Base-by-base conservation (phyloP, 1,284 basidiomycete genomes). In the Ganoderma resinaceum region DNA sequence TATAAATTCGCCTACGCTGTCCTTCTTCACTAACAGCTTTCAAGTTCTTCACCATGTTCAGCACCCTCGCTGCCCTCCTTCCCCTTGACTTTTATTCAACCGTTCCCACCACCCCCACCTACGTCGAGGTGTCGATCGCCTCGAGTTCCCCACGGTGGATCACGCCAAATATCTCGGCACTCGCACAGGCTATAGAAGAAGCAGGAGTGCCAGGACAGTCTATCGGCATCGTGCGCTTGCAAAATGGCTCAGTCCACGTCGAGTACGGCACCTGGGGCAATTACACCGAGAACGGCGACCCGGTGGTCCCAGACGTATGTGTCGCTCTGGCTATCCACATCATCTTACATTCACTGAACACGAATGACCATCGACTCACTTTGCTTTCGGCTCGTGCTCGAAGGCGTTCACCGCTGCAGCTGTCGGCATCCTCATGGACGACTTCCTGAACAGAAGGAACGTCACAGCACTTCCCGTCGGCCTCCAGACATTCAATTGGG, bases 361-460 rank as follows among this genome's bases (percentile, higher is more conserved):
- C 29, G 16, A 8, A 23, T 23, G 1, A 9, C 37, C 18, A 4
- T 46, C 82, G 81, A 83, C 82, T 0, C 64, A 81, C 9, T 81
- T 82, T 66, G 70, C 73, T 53, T 75, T 82, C 57, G 81, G 74
- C 1, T 80, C 80, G 0, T 75, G 76, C 40, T 81, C 80, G 31
- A 82, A 84, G 67, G 78, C 80, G 1, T 83, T 84, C 72, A 74
- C 80, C 18, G 76, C 76, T 0, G 76, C 73, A 0, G 74, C 81
- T 0, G 62, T 83, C 2, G 83, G 82, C 0, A 76, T 83, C 11
- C 75, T 84, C 31, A 80, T 82, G 35, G 77, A 81, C 58, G 78
- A 82, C 70, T 82, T 79, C 70, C 73, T 74, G 11, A 66, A 70
- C 5, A 76, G 81, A 4, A 69, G 72, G 37, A 82, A 84, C 64